phyloP scores from a whole-genome alignment of 169 alveolate species.

The Eimeria tenella region DNA sequence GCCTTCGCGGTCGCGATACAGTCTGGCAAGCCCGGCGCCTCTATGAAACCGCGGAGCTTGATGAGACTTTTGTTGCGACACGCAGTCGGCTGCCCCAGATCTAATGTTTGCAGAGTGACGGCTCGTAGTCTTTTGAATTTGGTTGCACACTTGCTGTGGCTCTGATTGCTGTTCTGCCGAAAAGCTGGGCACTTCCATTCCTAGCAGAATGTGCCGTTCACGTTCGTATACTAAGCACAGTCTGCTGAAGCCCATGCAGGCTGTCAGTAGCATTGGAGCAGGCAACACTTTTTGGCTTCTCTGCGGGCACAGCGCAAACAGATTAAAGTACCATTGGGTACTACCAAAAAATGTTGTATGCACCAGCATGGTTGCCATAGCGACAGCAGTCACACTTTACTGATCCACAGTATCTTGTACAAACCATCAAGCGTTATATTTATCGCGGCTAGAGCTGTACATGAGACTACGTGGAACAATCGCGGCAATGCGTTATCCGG shows the following conservation, averaged over 20 bases:
- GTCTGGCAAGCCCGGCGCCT: conserved; percentile 71
- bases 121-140: not conserved
- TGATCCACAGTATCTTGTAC: too few species aligned
- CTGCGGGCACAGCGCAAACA: not conserved
- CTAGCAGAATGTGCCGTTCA: conserved; percentile 18
- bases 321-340: not conserved
- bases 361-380: not conserved
- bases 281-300: not conserved
- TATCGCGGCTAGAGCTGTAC: too few species aligned
- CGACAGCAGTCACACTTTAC: too few species aligned
- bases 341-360: not conserved
- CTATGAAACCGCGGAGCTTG: conserved; percentile 24
- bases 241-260: conserved; percentile 25
- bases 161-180: not conserved
- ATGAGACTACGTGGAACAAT: too few species aligned
- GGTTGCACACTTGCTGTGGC: not conserved
- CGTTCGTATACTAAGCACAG: conserved; percentile 41
- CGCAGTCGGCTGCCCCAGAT: not conserved
- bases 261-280: conserved; percentile 49
- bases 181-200: conserved; percentile 8
- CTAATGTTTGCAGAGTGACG: not conserved
- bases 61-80: not conserved
- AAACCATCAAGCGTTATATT: too few species aligned
- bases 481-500: too few species aligned
- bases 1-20: conserved; percentile 30